phyloP scores from a whole-genome alignment of 2,329 filamentous ascomycete species.

The Biscogniauxia marginata region DNA sequence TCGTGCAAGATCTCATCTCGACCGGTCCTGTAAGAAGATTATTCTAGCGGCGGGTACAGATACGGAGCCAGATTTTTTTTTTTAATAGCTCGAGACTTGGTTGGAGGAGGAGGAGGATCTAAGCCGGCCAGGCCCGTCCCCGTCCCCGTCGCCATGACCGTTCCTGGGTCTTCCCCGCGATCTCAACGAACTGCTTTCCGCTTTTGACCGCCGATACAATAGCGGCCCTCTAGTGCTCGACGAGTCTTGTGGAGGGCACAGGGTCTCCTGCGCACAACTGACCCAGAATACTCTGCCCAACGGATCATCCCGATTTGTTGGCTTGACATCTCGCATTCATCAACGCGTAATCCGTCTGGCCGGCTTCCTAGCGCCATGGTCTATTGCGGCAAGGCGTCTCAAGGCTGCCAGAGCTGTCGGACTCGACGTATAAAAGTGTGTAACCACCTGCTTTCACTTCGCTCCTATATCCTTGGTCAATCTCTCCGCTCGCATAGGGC shows the following conservation, averaged over 20 bases:
- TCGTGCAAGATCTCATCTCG: not conserved
- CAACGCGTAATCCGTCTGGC: constrained; percentile 11
- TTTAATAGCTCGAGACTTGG: not conserved
- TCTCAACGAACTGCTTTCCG: constrained; percentile 32
- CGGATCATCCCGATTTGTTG: constrained; percentile 23
- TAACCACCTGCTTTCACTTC: constrained; percentile 9
- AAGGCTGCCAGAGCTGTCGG: constrained; percentile 54
- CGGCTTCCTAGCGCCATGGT: constrained; percentile 42
- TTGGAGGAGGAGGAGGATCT: constrained; percentile 4
- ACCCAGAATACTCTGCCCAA: constrained; percentile 10
- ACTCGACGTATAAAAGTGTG: constrained; percentile 55
- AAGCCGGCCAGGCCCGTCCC: constrained; percentile 13
- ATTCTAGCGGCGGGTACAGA: not conserved
- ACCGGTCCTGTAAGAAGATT: not conserved
- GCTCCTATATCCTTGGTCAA: constrained; percentile 1
- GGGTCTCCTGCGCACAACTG: constrained; percentile 21
- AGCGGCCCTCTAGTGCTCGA: constrained; percentile 14
- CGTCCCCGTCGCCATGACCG: constrained; percentile 22
- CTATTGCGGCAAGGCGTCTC: constrained; percentile 56
- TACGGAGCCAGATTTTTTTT: not conserved
- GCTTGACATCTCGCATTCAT: constrained; percentile 19
- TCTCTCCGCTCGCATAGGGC: not conserved
- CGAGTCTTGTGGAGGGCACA: constrained; percentile 24
- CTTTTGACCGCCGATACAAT: constrained; percentile 26
- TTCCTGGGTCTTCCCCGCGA: constrained; percentile 24